A percentile compares a stretch with the other conserved stretches of the same genome.
Conservation (phyloP, 805 yeast genomes). For the Starmerella lactis-condensi region DNA sequence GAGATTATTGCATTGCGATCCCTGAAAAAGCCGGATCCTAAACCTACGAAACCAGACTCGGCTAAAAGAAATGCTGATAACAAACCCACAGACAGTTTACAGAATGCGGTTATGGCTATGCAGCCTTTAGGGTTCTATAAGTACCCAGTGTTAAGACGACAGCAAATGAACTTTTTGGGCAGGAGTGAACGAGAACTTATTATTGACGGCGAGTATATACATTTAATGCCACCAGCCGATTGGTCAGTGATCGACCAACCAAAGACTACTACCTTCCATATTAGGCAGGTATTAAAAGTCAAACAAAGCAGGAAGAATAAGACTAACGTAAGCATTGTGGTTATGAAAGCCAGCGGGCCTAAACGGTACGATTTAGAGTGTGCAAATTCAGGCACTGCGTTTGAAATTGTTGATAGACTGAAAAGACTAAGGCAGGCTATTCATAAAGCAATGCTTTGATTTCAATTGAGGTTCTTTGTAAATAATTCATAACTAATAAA, state of each 20-base stretch:
- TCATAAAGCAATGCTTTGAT: not conserved
- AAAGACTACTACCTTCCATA: slow-evolving; percentile 74
- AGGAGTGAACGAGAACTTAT: slow-evolving; percentile 69
- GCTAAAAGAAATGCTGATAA: too few species aligned
- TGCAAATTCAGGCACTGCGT: slow-evolving; percentile 36
- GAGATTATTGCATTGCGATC: slow-evolving; percentile 5
- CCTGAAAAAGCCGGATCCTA: too few species aligned
- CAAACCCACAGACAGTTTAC: slow-evolving; percentile 4
- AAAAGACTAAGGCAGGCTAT: slow-evolving; percentile 4
- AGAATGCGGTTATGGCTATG: slow-evolving; percentile 13
- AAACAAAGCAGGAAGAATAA: slow-evolving; percentile 66
- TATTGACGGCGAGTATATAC: slow-evolving; percentile 86
- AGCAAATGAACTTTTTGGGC: slow-evolving; percentile 63
- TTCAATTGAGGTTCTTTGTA: too few species aligned
- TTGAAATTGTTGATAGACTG: slow-evolving; percentile 59
- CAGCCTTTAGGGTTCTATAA: slow-evolving; percentile 42
- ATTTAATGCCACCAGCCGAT: slow-evolving; percentile 72
- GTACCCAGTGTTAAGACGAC: slow-evolving; percentile 77
- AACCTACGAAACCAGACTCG: too few species aligned
- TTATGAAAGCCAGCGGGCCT: slow-evolving; percentile 46
- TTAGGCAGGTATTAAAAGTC: slow-evolving; percentile 53
- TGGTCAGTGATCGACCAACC: slow-evolving; percentile 50
- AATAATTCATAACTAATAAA: too few species aligned
- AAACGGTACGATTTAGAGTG: slow-evolving; percentile 84
- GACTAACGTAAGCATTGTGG: slow-evolving; percentile 61